These are phyloP conservation scores for Hondaea fermentalgiana DNA, from an alignment of 108 stramenopile species.

Conservation along the genomic window DNA sequence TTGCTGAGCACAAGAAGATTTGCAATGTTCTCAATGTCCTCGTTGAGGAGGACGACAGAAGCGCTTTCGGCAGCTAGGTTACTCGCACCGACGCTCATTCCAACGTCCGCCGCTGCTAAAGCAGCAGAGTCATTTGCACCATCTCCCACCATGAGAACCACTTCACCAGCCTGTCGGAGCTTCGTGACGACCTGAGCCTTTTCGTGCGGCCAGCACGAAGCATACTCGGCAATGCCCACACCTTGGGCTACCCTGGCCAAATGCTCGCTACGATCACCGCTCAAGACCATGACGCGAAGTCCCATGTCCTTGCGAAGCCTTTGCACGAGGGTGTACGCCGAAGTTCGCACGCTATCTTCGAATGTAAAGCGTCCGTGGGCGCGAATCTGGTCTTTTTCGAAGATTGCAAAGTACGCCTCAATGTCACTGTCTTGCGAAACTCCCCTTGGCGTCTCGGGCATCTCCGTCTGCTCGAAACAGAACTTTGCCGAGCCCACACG, in stretches of 20 bases:
- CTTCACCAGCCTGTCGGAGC: not conserved
- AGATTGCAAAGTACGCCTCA: not conserved
- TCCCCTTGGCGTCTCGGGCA: not conserved
- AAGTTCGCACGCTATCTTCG: not conserved
- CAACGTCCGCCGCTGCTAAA: not conserved
- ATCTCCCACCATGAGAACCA: not conserved
- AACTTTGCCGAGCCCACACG: not conserved
- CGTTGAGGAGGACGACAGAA: not conserved
- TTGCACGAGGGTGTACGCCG: not conserved
- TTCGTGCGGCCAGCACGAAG: conserved; percentile 13
- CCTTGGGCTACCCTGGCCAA: not conserved
- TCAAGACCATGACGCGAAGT: not conserved
- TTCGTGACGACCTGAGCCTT: not conserved
- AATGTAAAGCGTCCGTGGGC: not conserved
- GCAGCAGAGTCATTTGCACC: not conserved
- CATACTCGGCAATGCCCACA: not conserved
- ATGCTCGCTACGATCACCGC: not conserved
- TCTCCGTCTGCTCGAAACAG: not conserved
- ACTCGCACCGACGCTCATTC: not conserved
- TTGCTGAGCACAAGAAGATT: not conserved
- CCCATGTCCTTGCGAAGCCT: not conserved
- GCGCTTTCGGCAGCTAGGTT: conserved; percentile 7
- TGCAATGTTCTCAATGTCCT: not conserved
- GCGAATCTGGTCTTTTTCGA: not conserved
- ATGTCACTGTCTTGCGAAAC: not conserved